Evolutionary conservation across 2,329 filamentous ascomycete species (phyloP), one percentile per base, ranked within the genome.

Genomic region (Apiospora saccharicola): DNA sequence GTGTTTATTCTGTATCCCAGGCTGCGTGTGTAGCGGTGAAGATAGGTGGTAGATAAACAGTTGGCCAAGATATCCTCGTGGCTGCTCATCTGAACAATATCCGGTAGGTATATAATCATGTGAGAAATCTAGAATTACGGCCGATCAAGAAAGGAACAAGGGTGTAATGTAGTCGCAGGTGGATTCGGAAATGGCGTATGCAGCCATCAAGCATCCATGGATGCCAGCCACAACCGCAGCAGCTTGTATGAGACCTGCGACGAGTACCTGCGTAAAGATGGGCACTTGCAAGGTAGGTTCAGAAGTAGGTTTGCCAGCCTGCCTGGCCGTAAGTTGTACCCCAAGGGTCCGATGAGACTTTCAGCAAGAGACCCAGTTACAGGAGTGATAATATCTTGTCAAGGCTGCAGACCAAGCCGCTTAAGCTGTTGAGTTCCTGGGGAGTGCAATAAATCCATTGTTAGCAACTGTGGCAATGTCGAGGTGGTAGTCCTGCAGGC

Each of bases 211-310:
- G 30, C 37, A 41, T 41, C 37, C 37, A 41, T 41, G 37, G 37
- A 14, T 12, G 22, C 8, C 34, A 64, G 57, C 34, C 57, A 64
- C 34, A 64, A 41, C 57, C 57, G 57, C 57, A 64, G 34, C 26
- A 61, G 26, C 19, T 22, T 49, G 14, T 61, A n/a, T 64, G 34
- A 41, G 34, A 64, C 57, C 16, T 64, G 57, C 41, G 12, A 51
- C n/a, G 46, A 64, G 57, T 64, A 64, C 57, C 57, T 64, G 57
- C 57, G 57, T 64, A 13, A 41, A n/a, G 30, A 64, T 1, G 57
- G 8, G 34, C 34, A 22, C 57, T 41, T 64, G 30, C 16, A 37
- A 37, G 53, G 3, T 37, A 19, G 22, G 19, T 19, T 61, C 4
- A 19, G 37, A 37, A 30, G 3, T 37, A 19, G 22, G 19, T 19